Evolutionary conservation across 352 stramenopile species (phyloP).

Genomic region (Phytophthora nicotianae): DNA sequence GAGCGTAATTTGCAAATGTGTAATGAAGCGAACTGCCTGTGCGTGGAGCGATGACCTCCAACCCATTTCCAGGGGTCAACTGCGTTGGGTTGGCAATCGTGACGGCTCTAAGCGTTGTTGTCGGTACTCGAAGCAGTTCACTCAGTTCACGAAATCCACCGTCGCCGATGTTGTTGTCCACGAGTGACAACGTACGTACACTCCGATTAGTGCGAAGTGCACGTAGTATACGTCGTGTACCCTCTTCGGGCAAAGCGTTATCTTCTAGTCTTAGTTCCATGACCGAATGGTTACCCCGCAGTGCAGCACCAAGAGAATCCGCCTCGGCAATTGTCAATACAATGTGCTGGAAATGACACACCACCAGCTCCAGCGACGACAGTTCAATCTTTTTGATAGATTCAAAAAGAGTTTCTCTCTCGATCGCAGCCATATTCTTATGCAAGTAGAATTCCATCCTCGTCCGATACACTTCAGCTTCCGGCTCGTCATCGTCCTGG

Average conservation of each 20-base stretch:
- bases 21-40: constrained; percentile 40
- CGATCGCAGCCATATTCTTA: constrained; percentile 26
- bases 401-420: constrained; percentile 15
- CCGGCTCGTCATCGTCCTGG: constrained; percentile 37
- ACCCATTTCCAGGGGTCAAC: constrained; percentile 24
- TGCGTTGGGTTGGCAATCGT: constrained; percentile 38
- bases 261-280: constrained; percentile 40
- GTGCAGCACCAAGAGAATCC: constrained; percentile 33
- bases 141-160: constrained; percentile 40
- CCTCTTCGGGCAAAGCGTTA: constrained; percentile 48
- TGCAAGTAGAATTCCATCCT: constrained; percentile 49
- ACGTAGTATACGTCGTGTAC: constrained; percentile 30
- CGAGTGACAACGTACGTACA: constrained; percentile 28
- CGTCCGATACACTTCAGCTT: constrained; percentile 22
- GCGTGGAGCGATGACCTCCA: constrained; percentile 24
- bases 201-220: constrained; percentile 35
- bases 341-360: constrained; percentile 46
- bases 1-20: constrained; percentile 40
- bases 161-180: constrained; percentile 45
- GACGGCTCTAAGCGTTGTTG: constrained; percentile 25
- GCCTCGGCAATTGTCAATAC: constrained; percentile 41
- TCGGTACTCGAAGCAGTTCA: constrained; percentile 32
- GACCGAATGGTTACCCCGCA: constrained; percentile 38
- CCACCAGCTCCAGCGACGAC: constrained; percentile 30
- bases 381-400: constrained; percentile 23